Conservation (phyloP, 345 rosid genomes). For the Boechera divaricarpa region DNA sequence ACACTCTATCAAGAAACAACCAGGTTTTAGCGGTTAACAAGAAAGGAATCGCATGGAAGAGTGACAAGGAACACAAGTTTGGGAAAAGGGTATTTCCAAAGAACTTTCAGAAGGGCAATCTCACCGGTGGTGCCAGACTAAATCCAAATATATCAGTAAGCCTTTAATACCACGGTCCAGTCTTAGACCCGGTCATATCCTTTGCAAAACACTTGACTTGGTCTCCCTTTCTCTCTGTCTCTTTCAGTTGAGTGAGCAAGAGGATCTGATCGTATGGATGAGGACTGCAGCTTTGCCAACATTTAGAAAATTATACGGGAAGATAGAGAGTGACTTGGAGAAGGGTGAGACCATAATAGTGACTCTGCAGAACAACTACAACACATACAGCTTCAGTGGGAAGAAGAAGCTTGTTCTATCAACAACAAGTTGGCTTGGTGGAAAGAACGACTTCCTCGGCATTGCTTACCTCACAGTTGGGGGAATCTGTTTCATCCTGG, state of each 20-base stretch:
- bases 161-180: background rate
- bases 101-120: constrained; percentile 70
- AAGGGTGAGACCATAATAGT: constrained; percentile 58
- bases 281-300: constrained; percentile 99
- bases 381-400: constrained; percentile 92
- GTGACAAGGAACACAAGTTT: constrained; percentile 90
- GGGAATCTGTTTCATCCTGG: constrained; percentile 82
- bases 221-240: constrained; percentile 8
- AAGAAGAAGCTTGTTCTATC: constrained; percentile 96
- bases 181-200: constrained; percentile 10
- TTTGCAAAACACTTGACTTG: constrained; percentile 31
- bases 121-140: constrained; percentile 67
- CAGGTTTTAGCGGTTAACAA: constrained; percentile 58
- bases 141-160: constrained; percentile 62
- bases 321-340: constrained; percentile 80
- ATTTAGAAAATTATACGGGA: constrained; percentile 93
- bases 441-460: constrained; percentile 96
- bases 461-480: constrained; percentile 96
- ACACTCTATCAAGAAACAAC: constrained; percentile 56
- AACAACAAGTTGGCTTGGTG: constrained; percentile 98
- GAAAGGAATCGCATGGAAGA: constrained; percentile 84
- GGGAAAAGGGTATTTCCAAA: constrained; percentile 78
- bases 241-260: constrained; percentile 83
- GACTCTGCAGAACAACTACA: constrained; percentile 69
- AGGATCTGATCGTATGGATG: constrained; percentile 99